Evolutionary conservation across 768 basidiomycete genomes (phyloP), one percentile per base, ranked within the genome.

Genomic region (Russula olivacea): DNA sequence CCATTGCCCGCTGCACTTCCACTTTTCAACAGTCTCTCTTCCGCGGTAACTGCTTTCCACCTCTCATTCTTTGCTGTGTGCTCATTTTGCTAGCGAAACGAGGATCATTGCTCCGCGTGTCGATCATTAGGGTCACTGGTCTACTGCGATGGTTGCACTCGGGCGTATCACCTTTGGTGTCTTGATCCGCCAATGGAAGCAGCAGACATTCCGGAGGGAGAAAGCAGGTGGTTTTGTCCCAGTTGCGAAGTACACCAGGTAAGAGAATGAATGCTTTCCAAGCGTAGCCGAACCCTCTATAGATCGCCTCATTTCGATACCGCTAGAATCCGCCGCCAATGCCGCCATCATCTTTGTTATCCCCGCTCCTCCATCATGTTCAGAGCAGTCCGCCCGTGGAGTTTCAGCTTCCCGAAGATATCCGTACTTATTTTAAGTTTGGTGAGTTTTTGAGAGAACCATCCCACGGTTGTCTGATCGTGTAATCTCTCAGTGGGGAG

Each of bases 131-230:
- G 96, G 53, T 83, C 89, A 49, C 81, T 98, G 64, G 84, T 99
- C 21, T 98, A 97, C 73, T 99, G 97, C 74, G 97, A 98, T 74
- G 94, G 95, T 21, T 99, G 97, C 73, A 92, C 96, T 40, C 79
- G 89, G 66, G 93, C 94, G 8, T 99, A 97, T 74, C 97, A 99
- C 76, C 85, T 98, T 64, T 87, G 89, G 83, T 99, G 97, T 74
- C 81, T 99, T 67, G 90, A 99, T 74, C 97, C 97, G 58, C 97
- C 97, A 23, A 83, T 98, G 79, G 91, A 94, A 65, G 78, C 85
- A 54, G 81, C 88, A 65, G 93, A 97, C 74, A 84, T 97, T 50
- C 89, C 90, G 14, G 89, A 91, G 75, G 83, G 86, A 68, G 77
- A 80, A 53, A 71, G 74, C 67, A 80, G 83, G 72, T 93, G 88